phyloP scores from a whole-genome alignment of 331 rosid species.

The Quercus tomentella region DNA sequence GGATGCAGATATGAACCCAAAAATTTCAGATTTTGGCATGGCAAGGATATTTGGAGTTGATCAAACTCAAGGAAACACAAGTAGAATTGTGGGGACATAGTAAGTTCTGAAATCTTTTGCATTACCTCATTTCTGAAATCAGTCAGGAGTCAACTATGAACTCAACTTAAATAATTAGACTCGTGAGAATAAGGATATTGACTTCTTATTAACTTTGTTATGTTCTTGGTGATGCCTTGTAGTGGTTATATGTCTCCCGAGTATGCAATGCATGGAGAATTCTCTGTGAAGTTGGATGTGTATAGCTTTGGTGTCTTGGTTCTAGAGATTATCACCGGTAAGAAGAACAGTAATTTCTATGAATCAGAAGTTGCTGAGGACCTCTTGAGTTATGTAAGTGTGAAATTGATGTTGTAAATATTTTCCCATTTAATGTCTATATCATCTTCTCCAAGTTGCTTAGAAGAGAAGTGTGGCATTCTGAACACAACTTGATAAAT shows the following conservation, averaged over 20 bases:
- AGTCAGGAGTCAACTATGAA: no score
- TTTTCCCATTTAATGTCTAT: background rate
- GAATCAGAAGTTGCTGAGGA: constrained; percentile 26
- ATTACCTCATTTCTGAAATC: background rate
- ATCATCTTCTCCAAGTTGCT: background rate
- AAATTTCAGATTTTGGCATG: constrained; percentile 49
- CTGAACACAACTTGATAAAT: background rate
- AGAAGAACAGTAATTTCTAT: constrained; percentile 24
- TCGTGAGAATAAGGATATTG: background rate
- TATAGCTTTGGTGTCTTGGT: constrained; percentile 51
- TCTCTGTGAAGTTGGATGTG: constrained; percentile 34
- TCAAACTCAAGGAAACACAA: constrained; percentile 32
- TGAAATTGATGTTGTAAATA: background rate
- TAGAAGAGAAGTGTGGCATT: background rate
- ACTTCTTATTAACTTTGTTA: no score
- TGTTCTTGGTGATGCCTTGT: background rate
- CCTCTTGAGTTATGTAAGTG: constrained; percentile 48
- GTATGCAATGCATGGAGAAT: constrained; percentile 26
- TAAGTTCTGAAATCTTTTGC: constrained; percentile 1
- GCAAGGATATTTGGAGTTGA: constrained; percentile 39
- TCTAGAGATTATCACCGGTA: constrained; percentile 45
- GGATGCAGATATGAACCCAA: constrained; percentile 33
- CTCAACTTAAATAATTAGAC: background rate
- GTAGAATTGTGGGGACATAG: constrained; percentile 33
- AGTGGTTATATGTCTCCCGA: constrained; percentile 55